Evolutionary conservation across 805 yeast genomes (phyloP).

Genomic region (Kodamaea laetipori): DNA sequence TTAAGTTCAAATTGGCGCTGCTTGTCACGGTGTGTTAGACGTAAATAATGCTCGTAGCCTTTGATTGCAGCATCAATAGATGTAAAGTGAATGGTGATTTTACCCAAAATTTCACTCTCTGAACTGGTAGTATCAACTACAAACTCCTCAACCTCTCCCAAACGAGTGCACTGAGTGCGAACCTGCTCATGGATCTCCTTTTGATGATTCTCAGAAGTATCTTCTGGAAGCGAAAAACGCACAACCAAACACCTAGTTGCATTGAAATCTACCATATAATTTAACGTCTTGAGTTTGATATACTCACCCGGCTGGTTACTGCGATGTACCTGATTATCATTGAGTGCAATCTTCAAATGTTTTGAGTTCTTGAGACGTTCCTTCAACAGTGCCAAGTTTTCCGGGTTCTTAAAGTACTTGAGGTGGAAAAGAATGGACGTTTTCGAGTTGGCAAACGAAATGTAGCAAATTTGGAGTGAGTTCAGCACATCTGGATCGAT

Average conservation of each 20-base stretch:
- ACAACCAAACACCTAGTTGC: conserved; percentile 40
- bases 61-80: conserved; percentile 50
- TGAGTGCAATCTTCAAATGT: conserved; percentile 31
- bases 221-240: conserved; percentile 13
- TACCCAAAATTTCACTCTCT: conserved; percentile 12
- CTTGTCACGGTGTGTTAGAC: conserved; percentile 25
- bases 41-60: conserved; percentile 37
- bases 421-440: conserved; percentile 34
- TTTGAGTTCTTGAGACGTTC: conserved; percentile 26
- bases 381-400: conserved; percentile 27
- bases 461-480: conserved; percentile 31
- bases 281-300: conserved; percentile 42
- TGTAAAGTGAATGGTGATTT: conserved; percentile 39
- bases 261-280: conserved; percentile 39
- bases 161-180: conserved; percentile 33
- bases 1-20: conserved; percentile 13
- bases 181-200: conserved; percentile 17
- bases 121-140: conserved; percentile 8
- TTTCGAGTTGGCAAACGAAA: conserved; percentile 40
- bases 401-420: conserved; percentile 31
- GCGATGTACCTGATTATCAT: conserved; percentile 22
- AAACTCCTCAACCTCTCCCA: conserved; percentile 46
- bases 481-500: conserved; percentile 15
- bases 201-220: background rate
- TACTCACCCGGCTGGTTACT: conserved; percentile 22